Evolutionary conservation across 352 stramenopile species (phyloP), one percentile per base, ranked within the genome.

Genomic region (Globisporangium nodosum): DNA sequence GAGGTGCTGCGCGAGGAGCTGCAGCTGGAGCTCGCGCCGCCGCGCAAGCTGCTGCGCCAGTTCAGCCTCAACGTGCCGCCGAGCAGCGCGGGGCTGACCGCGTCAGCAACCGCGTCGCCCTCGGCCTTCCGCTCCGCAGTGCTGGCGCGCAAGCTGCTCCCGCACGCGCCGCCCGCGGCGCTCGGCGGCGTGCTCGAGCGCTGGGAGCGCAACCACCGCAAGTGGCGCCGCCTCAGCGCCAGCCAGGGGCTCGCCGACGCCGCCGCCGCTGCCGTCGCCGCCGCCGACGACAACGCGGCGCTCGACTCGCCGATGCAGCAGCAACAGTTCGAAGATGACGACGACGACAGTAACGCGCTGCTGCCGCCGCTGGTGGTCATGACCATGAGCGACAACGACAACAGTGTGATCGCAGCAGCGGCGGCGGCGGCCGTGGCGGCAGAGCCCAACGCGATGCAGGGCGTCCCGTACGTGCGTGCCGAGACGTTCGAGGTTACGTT

Each of bases 61-160:
- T 90, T 87, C 59, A 94, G 81, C 46, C 65, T 94, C 54, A 92
- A 84, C 43, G 82, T 92, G n/a, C 68, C 70, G 3, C 75, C 78
- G 1, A 70, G 64, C 37, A 69, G 68, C 46, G 55, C 48, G 18
- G 57, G 49, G 15, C 21, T 56, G 24, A 30, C 35, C 15, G n/a
- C 21, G 7, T 24, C 15, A 5, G 35, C 21, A 5, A 35, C 27
- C 8, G 47, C 52, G 33, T 33, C 48, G 18, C 43, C 40, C 37
- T 33, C 54, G 5, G 58, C 56, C 40, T 65, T 49, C 31, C 56
- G 56, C 5, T 58, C 49, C 6, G 24, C 53, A 3, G 35, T 67
- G 40, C 43, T 57, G 45, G 40, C 51, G 55, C 24, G 64, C 49
- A 54, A 53, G n/a, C 48, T 49, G 5, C 47, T 69, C 51, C 58